Base-by-base conservation (phyloP, 1,139 yeast species). In the Debaryomyces coudertii region DNA sequence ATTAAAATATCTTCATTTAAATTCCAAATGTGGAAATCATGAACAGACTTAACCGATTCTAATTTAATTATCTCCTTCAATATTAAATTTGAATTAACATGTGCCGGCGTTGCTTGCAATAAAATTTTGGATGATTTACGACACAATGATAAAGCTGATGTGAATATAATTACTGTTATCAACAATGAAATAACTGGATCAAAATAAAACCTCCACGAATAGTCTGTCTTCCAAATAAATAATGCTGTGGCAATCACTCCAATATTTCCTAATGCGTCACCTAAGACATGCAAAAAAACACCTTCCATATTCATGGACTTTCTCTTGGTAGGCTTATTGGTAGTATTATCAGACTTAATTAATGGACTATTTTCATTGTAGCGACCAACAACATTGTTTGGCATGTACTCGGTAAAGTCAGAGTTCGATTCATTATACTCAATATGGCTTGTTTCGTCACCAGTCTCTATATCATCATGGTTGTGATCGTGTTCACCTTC, bases 11-110 rank as follows among this genome's bases (percentile, higher is more conserved):
- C 88, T 68, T 93, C 99, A 47, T 92, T 89, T 55, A 93, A 77
- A 63, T 90, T 93, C 99, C 99, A 93, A 49, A 93, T 87, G 64
- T 93, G 99, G 75, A 93, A 84, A 63, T 93, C 99, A 64, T 93
- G 99, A 35, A 93, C 83, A 4, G 95, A 88, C 51, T 82, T 77
- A 43, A 93, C 95, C 22, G 92, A 88, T 1, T 83, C 79, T 23
- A 92, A 76, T 44, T 76, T 71, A 22, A 80, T 60, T 43, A 93
- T 85, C 52, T 87, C 88, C 41, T 77, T 73, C 47, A 85, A 80
- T 38, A 93, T 90, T 40, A 78, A 79, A 50, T 87, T 86, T 11
- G 96, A 85, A 56, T 90, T 83, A 45, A 93, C 77, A 41, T 84
- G 77, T 14, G 87, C 79, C 14, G 99, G 99, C 1, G 97, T 89